Conservation (phyloP, 2,329 filamentous ascomycete genomes). For the Ophiocordyceps camponoti-leonardi region DNA sequence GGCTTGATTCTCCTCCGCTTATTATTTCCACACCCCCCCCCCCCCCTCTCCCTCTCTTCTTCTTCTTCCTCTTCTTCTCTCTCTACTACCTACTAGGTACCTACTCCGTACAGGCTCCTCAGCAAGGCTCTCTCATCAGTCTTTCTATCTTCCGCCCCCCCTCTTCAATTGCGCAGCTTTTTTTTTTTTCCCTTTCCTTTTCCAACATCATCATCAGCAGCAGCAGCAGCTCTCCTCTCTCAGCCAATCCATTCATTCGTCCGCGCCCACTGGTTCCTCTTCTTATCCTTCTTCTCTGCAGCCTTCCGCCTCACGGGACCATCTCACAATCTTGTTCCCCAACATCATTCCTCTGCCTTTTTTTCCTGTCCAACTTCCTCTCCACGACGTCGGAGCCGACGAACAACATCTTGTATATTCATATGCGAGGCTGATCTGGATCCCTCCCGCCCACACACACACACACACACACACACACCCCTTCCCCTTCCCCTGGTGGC, state of each 20-base stretch:
- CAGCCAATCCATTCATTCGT: neutral
- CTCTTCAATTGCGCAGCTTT: neutral
- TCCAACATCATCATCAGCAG: neutral
- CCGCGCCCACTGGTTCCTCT: neutral
- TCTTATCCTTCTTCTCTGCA: neutral
- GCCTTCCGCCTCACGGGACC: neutral
- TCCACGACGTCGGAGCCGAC: conserved; percentile 2
- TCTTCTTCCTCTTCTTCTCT: too few relatives aligned
- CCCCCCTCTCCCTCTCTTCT: neutral
- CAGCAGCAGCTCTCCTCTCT: too few relatives aligned
- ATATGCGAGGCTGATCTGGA: conserved; percentile 3
- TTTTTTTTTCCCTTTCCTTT: neutral
- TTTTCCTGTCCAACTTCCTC: too few relatives aligned
- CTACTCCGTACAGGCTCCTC: too few relatives aligned
- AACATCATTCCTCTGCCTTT: neutral
- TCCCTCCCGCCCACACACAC: conserved; percentile 1
- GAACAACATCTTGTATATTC: too few relatives aligned
- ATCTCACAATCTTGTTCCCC: neutral
- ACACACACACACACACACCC: neutral
- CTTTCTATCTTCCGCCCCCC: neutral
- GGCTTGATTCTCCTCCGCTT: neutral
- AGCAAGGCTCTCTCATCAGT: too few relatives aligned
- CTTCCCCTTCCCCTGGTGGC: neutral
- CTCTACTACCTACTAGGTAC: too few relatives aligned
- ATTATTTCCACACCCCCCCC: neutral